Evolutionary conservation across 345 rosid genomes (phyloP), one percentile per base, ranked within the genome.

Genomic region (Gossypium rotundifolium): DNA sequence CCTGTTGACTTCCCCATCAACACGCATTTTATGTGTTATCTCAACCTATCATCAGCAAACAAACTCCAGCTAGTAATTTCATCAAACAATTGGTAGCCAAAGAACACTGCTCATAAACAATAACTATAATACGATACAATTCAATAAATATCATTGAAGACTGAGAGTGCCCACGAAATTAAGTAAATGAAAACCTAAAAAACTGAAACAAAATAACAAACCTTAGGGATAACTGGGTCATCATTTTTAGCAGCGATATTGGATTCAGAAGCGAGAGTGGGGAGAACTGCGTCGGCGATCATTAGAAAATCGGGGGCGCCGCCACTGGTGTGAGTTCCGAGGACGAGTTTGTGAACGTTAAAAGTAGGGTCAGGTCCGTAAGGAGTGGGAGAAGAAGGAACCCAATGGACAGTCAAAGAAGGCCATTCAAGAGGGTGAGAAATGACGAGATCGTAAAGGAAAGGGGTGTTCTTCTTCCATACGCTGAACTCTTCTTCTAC

Each of bases 381-480:
- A 2, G 92, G 88, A n/a, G 12, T 74, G 12, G 92, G 85, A 2
- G 80, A 48, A 0, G 90, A 75, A 0, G 97, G 98, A 8, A 91
- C 85, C 99, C 99, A 95, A 42, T 95, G 92, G 75, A 93, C 93
- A 58, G 97, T 93, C n/a, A 93, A 97, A 53, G 97, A 95, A 0
- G 99, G 98, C 96, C 97, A 91, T 83, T 93, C 99, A 3, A 93
- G 91, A 6, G 97, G 91, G 74, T 91, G 93, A 72, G 96, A 91
- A 40, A 95, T 84, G 62, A 95, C 84, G 63, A 95, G 86, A 65
- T 95, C 99, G 80, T 95, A 93, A 72, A 95, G 90, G 67, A 93
- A 84, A 2, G 94, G 94, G n/a, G 94, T 88, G 87, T 91, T 95
- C 86, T 88, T 93, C 75, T 91, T 94, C 98, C 97, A 95, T 11